Evolutionary conservation across 1,284 basidiomycete species (phyloP), one percentile per base, ranked within the genome.

Genomic region (Ustilago sp.): DNA sequence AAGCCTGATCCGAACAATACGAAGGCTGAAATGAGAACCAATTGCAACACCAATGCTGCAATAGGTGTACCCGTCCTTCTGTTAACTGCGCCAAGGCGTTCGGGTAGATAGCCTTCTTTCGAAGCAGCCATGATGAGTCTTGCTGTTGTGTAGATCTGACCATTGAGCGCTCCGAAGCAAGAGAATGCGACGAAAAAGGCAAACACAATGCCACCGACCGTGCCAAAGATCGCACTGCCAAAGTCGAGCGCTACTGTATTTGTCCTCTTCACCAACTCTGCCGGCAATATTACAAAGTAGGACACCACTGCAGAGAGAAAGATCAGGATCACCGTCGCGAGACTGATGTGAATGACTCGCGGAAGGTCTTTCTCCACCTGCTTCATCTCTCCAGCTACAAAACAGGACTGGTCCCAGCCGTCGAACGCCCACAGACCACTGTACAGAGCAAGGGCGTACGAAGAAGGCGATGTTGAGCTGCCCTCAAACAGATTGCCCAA

Each of bases 371-470:
- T 92, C 92, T 92, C 91, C 1, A 93, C 91, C 68, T 92, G 90
- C 66, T 90, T 89, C 89, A 98, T 94, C 86, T 98, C 95, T 32
- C 95, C 95, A 7, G 93, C 94, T 4, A 98, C 93, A 78, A 93
- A 98, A 85, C 85, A 86, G 17, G 90, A 91, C 47, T 88, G 86
- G 55, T 95, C 94, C 93, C 94, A 98, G 0, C 95, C 94, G 85
- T 95, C 94, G 81, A 94, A 94, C 1, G 94, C 94, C 94, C 95
- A 99, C 1, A 99, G 87, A 0, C 94, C 94, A 12, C 94, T 96
- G 87, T 98, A 99, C 4, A 98, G 87, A 0, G 96, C 97, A 12
- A 99, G 88, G 4, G 96, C 94, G 87, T 95, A 99, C 3, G 91
- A 89, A 3, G 93, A 92, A 1, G 93, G 92, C 67, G 92, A 92